Base-by-base conservation (phyloP, 768 basidiomycete species). In the Butyriboletus loyo region DNA sequence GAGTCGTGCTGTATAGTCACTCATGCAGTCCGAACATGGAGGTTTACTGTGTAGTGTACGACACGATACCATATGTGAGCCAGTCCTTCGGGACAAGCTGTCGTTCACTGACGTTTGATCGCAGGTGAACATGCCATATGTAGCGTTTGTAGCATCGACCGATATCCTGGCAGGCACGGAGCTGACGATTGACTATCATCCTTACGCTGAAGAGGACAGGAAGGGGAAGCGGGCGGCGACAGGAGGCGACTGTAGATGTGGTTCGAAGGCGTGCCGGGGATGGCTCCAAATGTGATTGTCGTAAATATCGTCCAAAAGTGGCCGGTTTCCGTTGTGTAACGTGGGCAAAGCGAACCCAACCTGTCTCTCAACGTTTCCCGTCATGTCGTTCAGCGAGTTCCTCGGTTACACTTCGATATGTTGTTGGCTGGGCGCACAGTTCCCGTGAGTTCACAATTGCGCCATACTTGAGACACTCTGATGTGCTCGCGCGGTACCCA, bases 371-470 rank as follows among this genome's bases (percentile, higher is more conserved):
- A 60, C 63, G 57, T 62, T 66, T 27, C 34, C 62, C 53, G 52
- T 62, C 30, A 27, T 49, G 25, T 56, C 61, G 4, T 52, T 83
- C 60, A 89, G 87, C 72, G 82, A 87, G 52, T 48, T 84, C 38
- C 65, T 89, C 37, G 91, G 90, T 10, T 85, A 85, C 58, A 62
- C 74, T 3, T 92, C 88, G 22, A 88, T 93, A 57, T 73, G 64
- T 22, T 89, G 81, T 68, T 94, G 92, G 92, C 70, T 95, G 3
- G 82, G 88, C 11, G 92, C 92, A 3, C 92, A 94, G 67, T 84
- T 92, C 62, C 92, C 92, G 87, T 92, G 68, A 76, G 89, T 82
- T 17, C 1, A 27, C 48, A 43, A 52, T 37, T 49, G 52, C 55
- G 21, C 47, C 55, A 43, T 44, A 42, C n/a, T 19, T 37, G 36